Evolutionary conservation across 345 rosid genomes (phyloP).

Genomic region (Hypericum androsaemum): DNA sequence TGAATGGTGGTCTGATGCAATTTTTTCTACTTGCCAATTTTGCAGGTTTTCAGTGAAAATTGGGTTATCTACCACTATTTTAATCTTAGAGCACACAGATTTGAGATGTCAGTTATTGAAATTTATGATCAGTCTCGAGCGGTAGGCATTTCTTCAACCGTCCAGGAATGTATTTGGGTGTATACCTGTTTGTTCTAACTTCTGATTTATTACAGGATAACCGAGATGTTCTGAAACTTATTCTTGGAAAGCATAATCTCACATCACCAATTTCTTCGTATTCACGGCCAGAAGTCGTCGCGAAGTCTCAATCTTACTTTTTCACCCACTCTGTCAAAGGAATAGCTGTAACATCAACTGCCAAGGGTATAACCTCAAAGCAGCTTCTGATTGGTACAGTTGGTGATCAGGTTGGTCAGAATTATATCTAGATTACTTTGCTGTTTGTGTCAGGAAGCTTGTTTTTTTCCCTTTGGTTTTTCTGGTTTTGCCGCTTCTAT

Average conservation of each 20-base stretch:
- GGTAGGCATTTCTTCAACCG: slow-evolving; percentile 31
- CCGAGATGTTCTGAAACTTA: slow-evolving; percentile 85
- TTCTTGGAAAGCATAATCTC: slow-evolving; percentile 94
- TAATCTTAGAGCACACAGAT: slow-evolving; percentile 93
- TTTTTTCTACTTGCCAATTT: slow-evolving; percentile 16
- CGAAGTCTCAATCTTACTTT: slow-evolving; percentile 90
- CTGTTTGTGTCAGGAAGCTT: background rate
- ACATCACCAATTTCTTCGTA: slow-evolving; percentile 69
- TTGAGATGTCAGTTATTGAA: slow-evolving; percentile 91
- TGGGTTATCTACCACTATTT: slow-evolving; percentile 99
- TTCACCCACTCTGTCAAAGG: slow-evolving; percentile 85
- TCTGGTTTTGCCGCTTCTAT: background rate
- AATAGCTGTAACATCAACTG: slow-evolving; percentile 78
- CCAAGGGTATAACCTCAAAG: slow-evolving; percentile 96
- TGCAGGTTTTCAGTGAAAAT: slow-evolving; percentile 92
- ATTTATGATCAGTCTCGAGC: slow-evolving; percentile 97
- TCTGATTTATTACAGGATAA: slow-evolving; percentile 58
- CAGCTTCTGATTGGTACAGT: slow-evolving; percentile 94
- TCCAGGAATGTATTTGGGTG: slow-evolving; percentile 1
- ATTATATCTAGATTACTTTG: background rate
- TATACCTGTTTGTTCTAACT: slow-evolving; percentile 2
- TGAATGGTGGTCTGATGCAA: slow-evolving; percentile 3
- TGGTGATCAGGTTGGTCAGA: slow-evolving; percentile 63
- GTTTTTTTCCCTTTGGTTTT: background rate
- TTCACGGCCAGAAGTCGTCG: slow-evolving; percentile 78